Conservation (phyloP, 2,329 filamentous ascomycete genomes). For the Calonectria honghensis region DNA sequence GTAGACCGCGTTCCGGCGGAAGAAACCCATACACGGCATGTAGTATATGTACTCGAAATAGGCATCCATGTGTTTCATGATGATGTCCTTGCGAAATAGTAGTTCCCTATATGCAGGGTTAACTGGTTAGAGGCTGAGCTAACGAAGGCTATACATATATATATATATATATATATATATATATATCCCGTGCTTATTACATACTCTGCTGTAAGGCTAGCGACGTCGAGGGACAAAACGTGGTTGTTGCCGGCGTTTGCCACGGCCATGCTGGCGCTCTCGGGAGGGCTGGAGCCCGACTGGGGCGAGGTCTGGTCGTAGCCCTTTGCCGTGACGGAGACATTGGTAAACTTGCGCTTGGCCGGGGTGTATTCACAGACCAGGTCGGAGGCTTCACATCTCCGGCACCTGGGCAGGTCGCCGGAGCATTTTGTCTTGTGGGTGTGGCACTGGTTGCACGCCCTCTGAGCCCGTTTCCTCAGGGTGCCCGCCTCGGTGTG, state of each 20-base stretch:
- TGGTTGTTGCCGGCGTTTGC: slow-evolving; percentile 43
- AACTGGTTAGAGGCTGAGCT: slow-evolving; percentile 20
- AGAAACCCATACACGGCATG: slow-evolving; percentile 63
- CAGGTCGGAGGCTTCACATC: slow-evolving; percentile 60
- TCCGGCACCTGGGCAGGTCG: slow-evolving; percentile 62
- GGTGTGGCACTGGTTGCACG: slow-evolving; percentile 64
- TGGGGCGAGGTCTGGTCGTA: slow-evolving; percentile 31
- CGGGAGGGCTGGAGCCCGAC: slow-evolving; percentile 41
- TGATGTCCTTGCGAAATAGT: slow-evolving; percentile 59
- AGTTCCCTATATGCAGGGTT: slow-evolving; percentile 54
- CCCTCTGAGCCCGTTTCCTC: slow-evolving; percentile 64
- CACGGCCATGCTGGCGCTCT: slow-evolving; percentile 46
- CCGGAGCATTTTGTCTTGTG: slow-evolving; percentile 67
- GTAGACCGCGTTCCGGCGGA: slow-evolving; percentile 61
- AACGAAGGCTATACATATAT: not conserved
- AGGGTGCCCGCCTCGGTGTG: slow-evolving; percentile 65
- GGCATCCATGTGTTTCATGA: slow-evolving; percentile 61
- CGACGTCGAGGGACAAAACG: slow-evolving; percentile 51
- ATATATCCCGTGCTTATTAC: slow-evolving; percentile 26
- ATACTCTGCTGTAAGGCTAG: slow-evolving; percentile 56
- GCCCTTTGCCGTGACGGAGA: slow-evolving; percentile 51
- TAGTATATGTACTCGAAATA: slow-evolving; percentile 63
- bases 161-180: no score
- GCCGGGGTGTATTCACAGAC: slow-evolving; percentile 63
- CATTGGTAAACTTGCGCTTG: slow-evolving; percentile 62